Evolutionary conservation across 331 rosid species (phyloP).

Genomic region (Quercus phellos): DNA sequence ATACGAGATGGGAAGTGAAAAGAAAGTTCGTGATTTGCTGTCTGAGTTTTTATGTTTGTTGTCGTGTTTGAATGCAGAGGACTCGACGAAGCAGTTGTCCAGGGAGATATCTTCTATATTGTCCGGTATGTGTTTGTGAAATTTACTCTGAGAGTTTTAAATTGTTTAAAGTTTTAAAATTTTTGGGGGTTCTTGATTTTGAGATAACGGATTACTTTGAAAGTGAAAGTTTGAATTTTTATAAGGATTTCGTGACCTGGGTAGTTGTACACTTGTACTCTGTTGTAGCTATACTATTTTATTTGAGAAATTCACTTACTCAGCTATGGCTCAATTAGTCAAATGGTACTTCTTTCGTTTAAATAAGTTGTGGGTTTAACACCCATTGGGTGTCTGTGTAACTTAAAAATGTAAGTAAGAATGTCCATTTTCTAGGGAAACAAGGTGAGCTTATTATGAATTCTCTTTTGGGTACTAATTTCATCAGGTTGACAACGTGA

Average conservation of each 20-base stretch:
- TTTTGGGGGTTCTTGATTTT: background rate
- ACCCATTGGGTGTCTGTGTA: background rate
- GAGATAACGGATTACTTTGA: conserved; percentile 1
- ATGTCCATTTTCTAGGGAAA: background rate
- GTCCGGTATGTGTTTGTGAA: conserved; percentile 43
- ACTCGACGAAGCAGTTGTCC: conserved; percentile 20
- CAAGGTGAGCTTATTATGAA: background rate
- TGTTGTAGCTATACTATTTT: background rate
- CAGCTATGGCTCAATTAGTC: background rate
- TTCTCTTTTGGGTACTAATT: background rate
- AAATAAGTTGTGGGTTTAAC: background rate
- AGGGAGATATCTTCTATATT: conserved; percentile 40
- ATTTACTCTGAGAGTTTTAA: conserved; percentile 15
- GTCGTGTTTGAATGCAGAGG: conserved; percentile 47
- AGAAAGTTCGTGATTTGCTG: background rate
- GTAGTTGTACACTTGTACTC: background rate
- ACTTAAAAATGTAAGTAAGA: background rate
- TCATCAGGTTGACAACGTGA: background rate
- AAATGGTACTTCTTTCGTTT: background rate
- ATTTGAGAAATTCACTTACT: background rate
- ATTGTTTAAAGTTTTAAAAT: background rate
- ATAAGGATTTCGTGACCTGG: background rate
- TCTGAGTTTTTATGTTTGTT: background rate
- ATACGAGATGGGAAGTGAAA: background rate
- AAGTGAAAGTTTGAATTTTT: background rate